Evolutionary conservation across 768 basidiomycete genomes (phyloP), one percentile per base, ranked within the genome.

Genomic region (Nevesoporus exiguus): DNA sequence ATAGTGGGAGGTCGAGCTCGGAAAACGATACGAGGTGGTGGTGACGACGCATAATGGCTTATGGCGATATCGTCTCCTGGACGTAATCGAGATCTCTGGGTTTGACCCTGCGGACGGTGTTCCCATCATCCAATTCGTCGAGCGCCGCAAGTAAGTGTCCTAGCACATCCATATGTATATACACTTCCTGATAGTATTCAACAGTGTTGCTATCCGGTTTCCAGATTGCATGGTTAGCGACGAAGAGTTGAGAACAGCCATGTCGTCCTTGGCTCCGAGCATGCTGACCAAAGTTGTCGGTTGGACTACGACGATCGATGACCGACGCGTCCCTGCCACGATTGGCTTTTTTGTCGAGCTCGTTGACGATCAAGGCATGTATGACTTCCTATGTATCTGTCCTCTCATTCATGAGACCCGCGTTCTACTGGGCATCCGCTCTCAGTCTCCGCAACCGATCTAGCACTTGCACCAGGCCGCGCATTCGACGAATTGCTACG

Each of bases 51-150:
- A 7, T 15, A 63, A 37, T 65, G 64, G 64, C 59, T 15, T 65
- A 31, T 65, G 64, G 64, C 61, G 64, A 1, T 63, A 66, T 48
- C 53, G 59, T 27, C 56, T 63, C 9, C 56, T 52, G 0, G 64
- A 65, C 31, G 43, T 65, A 17, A 37, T 66, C 22, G 61, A 65
- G 51, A 50, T 65, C 17, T 33, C 53, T 9, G 62, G 60, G 19
- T 66, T 66, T 25, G 60, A 60, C 15, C 43, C 62, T 0, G 45
- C n/a, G 8, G 54, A 60, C 29, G 64, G 61, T 24, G 33, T 29
- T 3, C 65, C 62, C 14, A 33, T 65, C 34, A 45, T 65, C 39
- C 51, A 39, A 30, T 66, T 57, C 17, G 36, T 58, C 29, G 56
- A 50, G 37, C 55, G 51, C 31, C 59, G 59, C 59, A 49, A 54